Percentiles rank a stretch among this genome's conserved stretches.
These are phyloP conservation scores for Yamadazyma nakazawae DNA, from an alignment of 805 yeast species.

Conservation along the genomic window DNA sequence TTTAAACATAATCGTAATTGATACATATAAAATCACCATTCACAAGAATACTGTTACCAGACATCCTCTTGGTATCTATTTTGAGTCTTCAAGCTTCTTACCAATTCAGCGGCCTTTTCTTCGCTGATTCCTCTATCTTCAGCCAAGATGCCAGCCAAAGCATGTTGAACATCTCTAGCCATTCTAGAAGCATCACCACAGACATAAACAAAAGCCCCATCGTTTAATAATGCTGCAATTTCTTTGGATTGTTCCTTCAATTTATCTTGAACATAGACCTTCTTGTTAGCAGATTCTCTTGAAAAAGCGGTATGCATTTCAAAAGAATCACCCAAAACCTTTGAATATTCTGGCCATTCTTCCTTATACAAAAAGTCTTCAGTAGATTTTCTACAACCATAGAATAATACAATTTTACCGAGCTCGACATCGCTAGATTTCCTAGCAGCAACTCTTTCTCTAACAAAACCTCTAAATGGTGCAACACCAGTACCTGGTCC, in stretches of 20 bases:
- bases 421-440: slow-evolving; percentile 30
- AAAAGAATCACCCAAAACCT: slow-evolving; percentile 56
- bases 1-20: neutral
- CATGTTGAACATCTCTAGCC: slow-evolving; percentile 89
- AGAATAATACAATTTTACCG: slow-evolving; percentile 77
- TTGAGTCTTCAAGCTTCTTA: slow-evolving; percentile 74
- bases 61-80: slow-evolving; percentile 97
- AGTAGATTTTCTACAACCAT: slow-evolving; percentile 76
- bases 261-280: slow-evolving; percentile 84
- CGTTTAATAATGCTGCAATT: slow-evolving; percentile 51
- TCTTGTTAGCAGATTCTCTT: slow-evolving; percentile 55
- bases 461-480: slow-evolving; percentile 91
- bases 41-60: slow-evolving; percentile 53
- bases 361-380: slow-evolving; percentile 85
- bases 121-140: slow-evolving; percentile 59
- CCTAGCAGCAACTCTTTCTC: slow-evolving; percentile 72
- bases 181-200: slow-evolving; percentile 96
- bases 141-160: slow-evolving; percentile 61
- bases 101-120: slow-evolving; percentile 70
- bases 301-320: slow-evolving; percentile 83
- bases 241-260: slow-evolving; percentile 52
- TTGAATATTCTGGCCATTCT: slow-evolving; percentile 81
- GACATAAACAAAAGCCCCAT: slow-evolving; percentile 87
- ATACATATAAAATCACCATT: neutral
- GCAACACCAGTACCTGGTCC: slow-evolving; percentile 99